Evolutionary conservation across 371 early-diverging fungal genomes (phyloP).

Genomic region (Mortierella sp.): DNA sequence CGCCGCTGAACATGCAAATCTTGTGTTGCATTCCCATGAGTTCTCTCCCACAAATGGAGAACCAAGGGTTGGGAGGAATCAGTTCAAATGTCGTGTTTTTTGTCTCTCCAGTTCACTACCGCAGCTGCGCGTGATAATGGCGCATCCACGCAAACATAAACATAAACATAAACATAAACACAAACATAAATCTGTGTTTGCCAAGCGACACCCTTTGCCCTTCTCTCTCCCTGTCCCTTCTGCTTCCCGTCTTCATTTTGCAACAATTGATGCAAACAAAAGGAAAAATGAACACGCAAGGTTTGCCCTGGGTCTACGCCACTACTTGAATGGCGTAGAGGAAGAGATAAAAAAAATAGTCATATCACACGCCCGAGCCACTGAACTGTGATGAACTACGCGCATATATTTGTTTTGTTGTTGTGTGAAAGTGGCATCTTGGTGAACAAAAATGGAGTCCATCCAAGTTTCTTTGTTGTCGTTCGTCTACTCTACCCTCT

Average conservation of each 20-base stretch:
- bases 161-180: not conserved
- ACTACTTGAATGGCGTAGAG: no score
- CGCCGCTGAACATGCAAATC: not conserved
- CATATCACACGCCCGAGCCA: no score
- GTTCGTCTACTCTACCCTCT: not conserved
- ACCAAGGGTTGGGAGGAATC: not conserved
- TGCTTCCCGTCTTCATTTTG: not conserved
- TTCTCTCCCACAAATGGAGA: not conserved
- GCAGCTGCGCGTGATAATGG: constrained; percentile 7
- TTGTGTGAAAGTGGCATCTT: no score
- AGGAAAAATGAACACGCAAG: not conserved
- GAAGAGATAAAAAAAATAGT: no score
- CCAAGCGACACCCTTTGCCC: not conserved
- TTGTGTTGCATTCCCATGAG: constrained; percentile 1
- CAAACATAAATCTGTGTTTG: not conserved
- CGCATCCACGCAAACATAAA: not conserved
- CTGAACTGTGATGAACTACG: no score
- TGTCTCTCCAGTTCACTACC: not conserved
- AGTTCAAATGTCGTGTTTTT: not conserved
- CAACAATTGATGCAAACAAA: not conserved
- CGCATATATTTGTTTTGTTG: not conserved
- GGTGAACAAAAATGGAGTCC: not conserved
- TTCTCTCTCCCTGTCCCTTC: not conserved
- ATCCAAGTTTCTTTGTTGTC: not conserved
- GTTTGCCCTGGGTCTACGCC: not conserved